phyloP scores from a whole-genome alignment of 768 basidiomycete species.

The Agrocybe praecox region DNA sequence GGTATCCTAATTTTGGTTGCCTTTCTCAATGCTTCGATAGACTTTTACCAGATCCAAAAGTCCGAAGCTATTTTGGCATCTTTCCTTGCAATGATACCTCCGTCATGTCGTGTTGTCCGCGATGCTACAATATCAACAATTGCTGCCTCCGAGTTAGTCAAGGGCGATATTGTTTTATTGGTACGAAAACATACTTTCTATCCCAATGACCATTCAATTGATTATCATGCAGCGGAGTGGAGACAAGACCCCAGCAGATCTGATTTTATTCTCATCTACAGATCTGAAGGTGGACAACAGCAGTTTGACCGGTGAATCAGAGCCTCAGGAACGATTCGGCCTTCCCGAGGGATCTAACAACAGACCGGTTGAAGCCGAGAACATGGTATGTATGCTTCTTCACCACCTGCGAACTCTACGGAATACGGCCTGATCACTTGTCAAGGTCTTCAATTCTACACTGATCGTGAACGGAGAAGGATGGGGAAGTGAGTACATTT shows the following conservation, averaged over 20 bases:
- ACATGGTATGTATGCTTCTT: conserved; percentile 41
- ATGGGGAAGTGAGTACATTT: conserved; percentile 54
- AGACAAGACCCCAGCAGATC: conserved; percentile 73
- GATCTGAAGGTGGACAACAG: conserved; percentile 76
- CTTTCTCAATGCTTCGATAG: conserved; percentile 70
- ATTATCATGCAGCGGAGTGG: conserved; percentile 51
- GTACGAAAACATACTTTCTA: conserved; percentile 34
- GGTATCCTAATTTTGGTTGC: conserved; percentile 70
- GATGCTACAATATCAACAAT: conserved; percentile 55
- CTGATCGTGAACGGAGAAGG: conserved; percentile 73
- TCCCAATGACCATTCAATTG: background rate
- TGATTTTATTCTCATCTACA: conserved; percentile 57
- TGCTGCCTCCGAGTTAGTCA: conserved; percentile 64
- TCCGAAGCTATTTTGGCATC: conserved; percentile 73
- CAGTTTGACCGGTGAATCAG: conserved; percentile 71
- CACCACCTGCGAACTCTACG: background rate
- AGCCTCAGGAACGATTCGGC: conserved; percentile 62
- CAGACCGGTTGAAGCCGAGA: conserved; percentile 66
- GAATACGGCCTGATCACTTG: background rate
- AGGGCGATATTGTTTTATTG: conserved; percentile 66
- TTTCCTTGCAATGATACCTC: conserved; percentile 76
- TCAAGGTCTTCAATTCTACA: conserved; percentile 70
- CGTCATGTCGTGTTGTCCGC: conserved; percentile 64
- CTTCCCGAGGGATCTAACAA: conserved; percentile 44
- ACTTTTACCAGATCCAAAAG: conserved; percentile 74